These are phyloP conservation scores for Biscogniauxia marginata DNA, from an alignment of 2,329 filamentous ascomycete genomes.

Conservation along the genomic window DNA sequence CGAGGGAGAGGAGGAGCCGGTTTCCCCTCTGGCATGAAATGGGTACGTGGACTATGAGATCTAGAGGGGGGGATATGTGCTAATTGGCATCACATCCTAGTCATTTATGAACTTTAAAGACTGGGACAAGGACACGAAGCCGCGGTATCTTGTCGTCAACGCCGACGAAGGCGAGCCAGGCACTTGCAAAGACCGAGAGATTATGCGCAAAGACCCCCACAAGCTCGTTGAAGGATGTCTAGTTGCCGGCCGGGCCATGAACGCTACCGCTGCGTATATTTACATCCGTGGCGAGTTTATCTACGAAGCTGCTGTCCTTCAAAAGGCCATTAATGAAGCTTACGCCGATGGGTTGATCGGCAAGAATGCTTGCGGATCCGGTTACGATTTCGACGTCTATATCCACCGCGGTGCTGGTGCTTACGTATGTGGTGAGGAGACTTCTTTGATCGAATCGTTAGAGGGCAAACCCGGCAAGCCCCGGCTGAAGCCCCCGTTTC, in stretches of 20 bases:
- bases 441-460: conserved; percentile 94
- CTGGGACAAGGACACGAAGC: conserved; percentile 97
- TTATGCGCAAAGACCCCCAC: conserved; percentile 99
- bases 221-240: conserved; percentile 98
- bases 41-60: conserved; percentile 59
- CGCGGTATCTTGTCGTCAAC: conserved; percentile 95
- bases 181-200: conserved; percentile 99
- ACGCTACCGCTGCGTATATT: conserved; percentile 97
- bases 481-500: conserved; percentile 97
- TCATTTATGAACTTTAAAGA: conserved; percentile 99
- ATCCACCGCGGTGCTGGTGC: conserved; percentile 95
- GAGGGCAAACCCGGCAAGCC: conserved; percentile 99
- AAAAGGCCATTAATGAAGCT: conserved; percentile 95
- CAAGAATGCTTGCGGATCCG: conserved; percentile 95
- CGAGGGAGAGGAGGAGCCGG: conserved; percentile 95
- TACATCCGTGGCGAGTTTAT: conserved; percentile 99
- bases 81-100: conserved; percentile 44
- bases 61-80: background rate
- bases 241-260: conserved; percentile 96
- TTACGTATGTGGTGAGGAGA: conserved; percentile 98
- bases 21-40: conserved; percentile 98
- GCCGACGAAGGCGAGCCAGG: conserved; percentile 98
- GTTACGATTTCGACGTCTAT: conserved; percentile 97
- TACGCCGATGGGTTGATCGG: conserved; percentile 93
- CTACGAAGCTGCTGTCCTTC: conserved; percentile 88